These are phyloP conservation scores for Termitomyces sp. DNA, from an alignment of 1,284 basidiomycete species.

Conservation along the genomic window DNA sequence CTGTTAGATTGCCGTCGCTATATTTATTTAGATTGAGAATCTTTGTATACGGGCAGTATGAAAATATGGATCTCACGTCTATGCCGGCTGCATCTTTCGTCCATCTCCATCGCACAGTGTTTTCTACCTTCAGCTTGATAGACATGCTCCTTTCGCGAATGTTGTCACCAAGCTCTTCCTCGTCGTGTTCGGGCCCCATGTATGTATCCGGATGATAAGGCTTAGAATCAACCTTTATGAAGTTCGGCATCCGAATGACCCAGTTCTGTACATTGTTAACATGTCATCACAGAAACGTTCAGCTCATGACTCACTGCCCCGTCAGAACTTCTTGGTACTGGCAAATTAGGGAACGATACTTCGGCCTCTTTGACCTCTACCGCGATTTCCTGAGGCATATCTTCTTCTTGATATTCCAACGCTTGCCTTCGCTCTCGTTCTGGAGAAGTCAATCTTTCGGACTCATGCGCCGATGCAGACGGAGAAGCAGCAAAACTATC, in stretches of 20 bases:
- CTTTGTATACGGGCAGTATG: background rate
- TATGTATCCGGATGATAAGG: conserved; percentile 81
- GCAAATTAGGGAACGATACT: conserved; percentile 74
- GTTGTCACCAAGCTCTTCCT: conserved; percentile 57
- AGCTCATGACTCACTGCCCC: conserved; percentile 49
- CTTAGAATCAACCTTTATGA: conserved; percentile 75
- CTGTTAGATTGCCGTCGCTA: conserved; percentile 82
- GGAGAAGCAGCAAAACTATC: conserved; percentile 33
- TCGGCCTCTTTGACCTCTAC: conserved; percentile 62
- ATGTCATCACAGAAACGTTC: background rate
- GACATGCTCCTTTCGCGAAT: conserved; percentile 70
- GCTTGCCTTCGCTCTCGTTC: conserved; percentile 65
- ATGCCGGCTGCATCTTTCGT: conserved; percentile 62
- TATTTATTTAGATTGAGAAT: conserved; percentile 2
- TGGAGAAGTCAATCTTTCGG: conserved; percentile 62
- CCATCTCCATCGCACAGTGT: conserved; percentile 91
- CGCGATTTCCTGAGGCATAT: conserved; percentile 50
- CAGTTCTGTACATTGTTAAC: conserved; percentile 49
- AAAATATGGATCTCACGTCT: conserved; percentile 53
- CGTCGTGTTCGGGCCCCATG: conserved; percentile 73
- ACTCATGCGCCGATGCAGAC: conserved; percentile 49
- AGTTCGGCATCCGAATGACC: conserved; percentile 82
- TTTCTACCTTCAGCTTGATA: conserved; percentile 83
- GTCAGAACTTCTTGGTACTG: conserved; percentile 66
- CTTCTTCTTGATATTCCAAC: conserved; percentile 80